These are phyloP conservation scores for Capsicum chinense DNA, from an alignment of 257 asterid species.

Conservation along the genomic window DNA sequence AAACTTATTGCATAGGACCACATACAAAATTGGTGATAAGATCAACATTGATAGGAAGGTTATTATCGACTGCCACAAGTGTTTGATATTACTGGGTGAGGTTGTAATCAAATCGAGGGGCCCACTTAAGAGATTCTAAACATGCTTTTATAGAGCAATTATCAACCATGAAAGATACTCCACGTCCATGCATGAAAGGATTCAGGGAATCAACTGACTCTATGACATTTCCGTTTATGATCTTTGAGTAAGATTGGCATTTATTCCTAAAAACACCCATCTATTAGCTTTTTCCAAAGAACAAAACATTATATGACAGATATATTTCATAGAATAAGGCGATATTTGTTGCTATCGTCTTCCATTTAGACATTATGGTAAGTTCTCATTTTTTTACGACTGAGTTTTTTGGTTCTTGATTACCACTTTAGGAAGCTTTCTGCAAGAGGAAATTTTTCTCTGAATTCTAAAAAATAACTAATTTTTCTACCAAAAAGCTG, in stretches of 20 bases:
- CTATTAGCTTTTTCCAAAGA: constrained; percentile 39
- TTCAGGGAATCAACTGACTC: constrained; percentile 94
- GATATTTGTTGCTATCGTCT: not conserved
- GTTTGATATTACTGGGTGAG: constrained; percentile 97
- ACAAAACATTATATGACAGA: not conserved
- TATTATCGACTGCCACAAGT: constrained; percentile 74
- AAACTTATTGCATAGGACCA: constrained; percentile 84
- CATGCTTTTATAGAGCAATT: constrained; percentile 96
- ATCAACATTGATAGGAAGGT: constrained; percentile 69
- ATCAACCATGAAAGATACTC: constrained; percentile 96
- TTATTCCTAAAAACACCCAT: constrained; percentile 92
- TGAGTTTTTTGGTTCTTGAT: not conserved
- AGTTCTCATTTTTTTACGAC: not conserved
- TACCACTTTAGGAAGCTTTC: not conserved
- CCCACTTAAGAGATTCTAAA: constrained; percentile 93
- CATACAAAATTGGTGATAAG: constrained; percentile 82
- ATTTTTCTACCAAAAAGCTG: not conserved
- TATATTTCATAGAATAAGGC: not conserved
- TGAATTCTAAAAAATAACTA: not conserved
- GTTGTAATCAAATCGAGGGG: constrained; percentile 85
- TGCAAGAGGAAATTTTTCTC: not conserved
- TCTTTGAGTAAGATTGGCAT: constrained; percentile 94
- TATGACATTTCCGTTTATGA: constrained; percentile 85
- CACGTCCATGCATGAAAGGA: constrained; percentile 99
- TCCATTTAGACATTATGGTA: not conserved